Percentiles rank a stretch among this genome's conserved stretches.
phyloP scores from a whole-genome alignment of 345 rosid species.

The Psidium guajava region DNA sequence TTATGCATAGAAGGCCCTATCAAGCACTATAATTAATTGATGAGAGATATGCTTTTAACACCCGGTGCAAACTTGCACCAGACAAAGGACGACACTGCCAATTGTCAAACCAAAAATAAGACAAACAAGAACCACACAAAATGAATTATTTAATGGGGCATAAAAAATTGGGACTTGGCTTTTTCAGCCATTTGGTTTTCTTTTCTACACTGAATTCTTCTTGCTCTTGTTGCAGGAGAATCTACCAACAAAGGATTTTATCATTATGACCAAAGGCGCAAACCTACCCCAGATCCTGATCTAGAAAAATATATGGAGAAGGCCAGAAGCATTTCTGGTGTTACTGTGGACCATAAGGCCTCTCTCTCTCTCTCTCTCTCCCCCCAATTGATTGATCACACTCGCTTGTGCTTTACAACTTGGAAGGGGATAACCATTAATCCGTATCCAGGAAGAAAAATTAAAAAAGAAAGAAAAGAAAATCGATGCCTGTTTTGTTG shows the following conservation, averaged over 20 bases:
- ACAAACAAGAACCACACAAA: neutral
- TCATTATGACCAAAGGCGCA: constrained; percentile 65
- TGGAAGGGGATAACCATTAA: neutral
- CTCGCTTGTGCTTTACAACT: neutral
- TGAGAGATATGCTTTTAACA: neutral
- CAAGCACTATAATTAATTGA: neutral
- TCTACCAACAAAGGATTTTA: constrained; percentile 75
- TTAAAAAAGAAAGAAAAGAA: neutral
- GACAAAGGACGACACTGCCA: neutral
- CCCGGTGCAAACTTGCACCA: neutral
- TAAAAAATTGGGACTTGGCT: neutral
- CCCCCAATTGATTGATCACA: neutral
- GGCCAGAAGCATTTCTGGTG: constrained; percentile 74
- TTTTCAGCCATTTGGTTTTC: neutral
- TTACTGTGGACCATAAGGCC: constrained; percentile 64
- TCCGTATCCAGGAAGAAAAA: neutral
- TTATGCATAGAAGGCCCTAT: neutral
- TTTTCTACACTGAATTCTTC: neutral
- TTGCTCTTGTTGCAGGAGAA: constrained; percentile 53
- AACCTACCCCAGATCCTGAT: constrained; percentile 85
- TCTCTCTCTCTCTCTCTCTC: constrained; percentile 4
- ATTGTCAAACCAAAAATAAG: neutral
- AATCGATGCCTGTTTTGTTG: neutral
- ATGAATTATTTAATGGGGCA: neutral
- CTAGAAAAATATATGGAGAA: constrained; percentile 64